Evolutionary conservation across 495 filamentous ascomycete genomes (phyloP).

Genomic region (Lentithecium fluviatile): DNA sequence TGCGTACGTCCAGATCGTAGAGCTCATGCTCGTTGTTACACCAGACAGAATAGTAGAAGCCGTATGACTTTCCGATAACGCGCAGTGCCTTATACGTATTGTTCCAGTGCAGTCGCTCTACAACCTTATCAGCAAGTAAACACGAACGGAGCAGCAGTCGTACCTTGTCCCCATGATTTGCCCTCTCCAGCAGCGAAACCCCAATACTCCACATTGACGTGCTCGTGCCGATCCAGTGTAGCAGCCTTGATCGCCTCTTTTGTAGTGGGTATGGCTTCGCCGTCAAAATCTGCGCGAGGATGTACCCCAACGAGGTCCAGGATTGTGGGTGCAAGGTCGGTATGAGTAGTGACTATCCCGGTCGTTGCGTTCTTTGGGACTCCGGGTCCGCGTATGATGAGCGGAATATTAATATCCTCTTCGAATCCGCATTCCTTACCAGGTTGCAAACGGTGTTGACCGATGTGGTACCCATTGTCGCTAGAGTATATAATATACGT

Average conservation of each 20-base stretch:
- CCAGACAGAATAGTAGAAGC: slow-evolving; percentile 23
- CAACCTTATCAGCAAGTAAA: not conserved
- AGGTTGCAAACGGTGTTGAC: slow-evolving; percentile 68
- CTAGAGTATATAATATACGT: slow-evolving; percentile 71
- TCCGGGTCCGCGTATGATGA: slow-evolving; percentile 46
- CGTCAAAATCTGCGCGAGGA: slow-evolving; percentile 29
- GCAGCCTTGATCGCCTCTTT: slow-evolving; percentile 30
- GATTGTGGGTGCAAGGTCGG: slow-evolving; percentile 68
- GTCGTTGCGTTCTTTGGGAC: slow-evolving; percentile 35
- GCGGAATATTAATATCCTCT: slow-evolving; percentile 70
- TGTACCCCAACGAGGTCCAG: slow-evolving; percentile 51
- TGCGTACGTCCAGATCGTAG: slow-evolving; percentile 11
- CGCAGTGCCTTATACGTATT: slow-evolving; percentile 16
- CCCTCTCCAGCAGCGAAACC: slow-evolving; percentile 37
- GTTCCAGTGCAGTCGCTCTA: not conserved
- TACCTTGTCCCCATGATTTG: not conserved
- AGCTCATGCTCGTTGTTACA: slow-evolving; percentile 17
- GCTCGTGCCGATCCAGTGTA: slow-evolving; percentile 46
- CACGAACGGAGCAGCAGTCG: not conserved
- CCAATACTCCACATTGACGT: slow-evolving; percentile 42
- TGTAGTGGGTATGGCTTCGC: slow-evolving; percentile 33
- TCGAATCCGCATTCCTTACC: slow-evolving; percentile 71
- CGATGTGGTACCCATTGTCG: slow-evolving; percentile 74
- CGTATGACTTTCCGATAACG: slow-evolving; percentile 6
- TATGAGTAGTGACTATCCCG: slow-evolving; percentile 63